phyloP scores from a whole-genome alignment of 2,329 filamentous ascomycete species.

The Penicillium sp. region DNA sequence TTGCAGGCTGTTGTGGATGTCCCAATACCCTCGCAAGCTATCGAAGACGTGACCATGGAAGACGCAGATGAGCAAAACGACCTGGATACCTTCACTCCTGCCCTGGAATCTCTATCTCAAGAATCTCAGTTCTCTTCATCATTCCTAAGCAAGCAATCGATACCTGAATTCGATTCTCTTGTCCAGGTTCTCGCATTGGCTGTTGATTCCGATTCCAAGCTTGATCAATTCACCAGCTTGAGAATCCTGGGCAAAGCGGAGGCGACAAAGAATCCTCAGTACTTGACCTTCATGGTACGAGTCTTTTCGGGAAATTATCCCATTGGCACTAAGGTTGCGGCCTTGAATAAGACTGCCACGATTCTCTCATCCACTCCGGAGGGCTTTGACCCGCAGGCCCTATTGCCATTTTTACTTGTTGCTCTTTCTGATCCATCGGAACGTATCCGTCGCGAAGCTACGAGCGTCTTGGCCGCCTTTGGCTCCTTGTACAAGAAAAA shows the following conservation, averaged over 20 bases:
- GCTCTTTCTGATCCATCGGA: constrained; percentile 73
- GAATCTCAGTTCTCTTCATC: constrained; percentile 32
- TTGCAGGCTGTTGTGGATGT: constrained; percentile 68
- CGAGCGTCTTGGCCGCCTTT: constrained; percentile 61
- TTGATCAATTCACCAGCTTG: constrained; percentile 39
- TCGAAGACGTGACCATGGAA: constrained; percentile 53
- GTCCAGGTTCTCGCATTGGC: constrained; percentile 39
- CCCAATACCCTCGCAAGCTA: constrained; percentile 49
- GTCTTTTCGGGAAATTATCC: constrained; percentile 72
- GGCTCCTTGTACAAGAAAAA: constrained; percentile 50
- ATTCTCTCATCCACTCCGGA: constrained; percentile 53
- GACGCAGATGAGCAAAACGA: constrained; percentile 34
- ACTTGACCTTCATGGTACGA: constrained; percentile 71
- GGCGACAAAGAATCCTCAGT: constrained; percentile 62
- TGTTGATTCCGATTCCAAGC: constrained; percentile 28
- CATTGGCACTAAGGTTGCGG: constrained; percentile 64
- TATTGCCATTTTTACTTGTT: constrained; percentile 77
- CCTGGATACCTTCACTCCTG: constrained; percentile 32
- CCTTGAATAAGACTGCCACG: constrained; percentile 63
- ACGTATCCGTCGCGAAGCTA: constrained; percentile 72
- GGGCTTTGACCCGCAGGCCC: constrained; percentile 66
- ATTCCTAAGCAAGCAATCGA: constrained; percentile 36
- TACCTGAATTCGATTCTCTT: constrained; percentile 40
- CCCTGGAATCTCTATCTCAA: constrained; percentile 34
- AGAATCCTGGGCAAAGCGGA: constrained; percentile 35